Evolutionary conservation across 2,329 filamentous ascomycete genomes (phyloP).

Genomic region (Fusarium mangiferae): DNA sequence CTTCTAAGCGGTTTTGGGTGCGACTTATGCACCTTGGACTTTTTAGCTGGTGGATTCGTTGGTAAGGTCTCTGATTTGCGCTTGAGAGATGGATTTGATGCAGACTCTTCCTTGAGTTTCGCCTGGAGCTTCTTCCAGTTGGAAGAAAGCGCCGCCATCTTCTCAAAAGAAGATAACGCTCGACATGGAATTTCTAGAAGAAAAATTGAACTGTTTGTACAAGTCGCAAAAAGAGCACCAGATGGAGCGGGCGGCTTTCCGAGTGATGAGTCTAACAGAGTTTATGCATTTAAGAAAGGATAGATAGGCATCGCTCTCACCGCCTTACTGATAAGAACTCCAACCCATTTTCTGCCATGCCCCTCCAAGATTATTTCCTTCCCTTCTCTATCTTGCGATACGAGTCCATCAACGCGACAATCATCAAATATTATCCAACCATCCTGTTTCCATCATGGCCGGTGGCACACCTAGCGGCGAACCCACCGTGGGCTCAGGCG

Average conservation of each 20-base stretch:
- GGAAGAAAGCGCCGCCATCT: constrained; percentile 64
- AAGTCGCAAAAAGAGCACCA: constrained; percentile 3
- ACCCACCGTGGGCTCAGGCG: constrained; percentile 65
- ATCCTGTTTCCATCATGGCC: constrained; percentile 60
- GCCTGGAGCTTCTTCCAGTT: constrained; percentile 85
- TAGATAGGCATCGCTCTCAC: constrained; percentile 40
- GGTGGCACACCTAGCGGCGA: constrained; percentile 62
- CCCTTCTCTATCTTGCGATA: constrained; percentile 16
- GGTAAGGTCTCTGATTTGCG: constrained; percentile 53
- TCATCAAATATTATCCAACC: constrained; percentile 40
- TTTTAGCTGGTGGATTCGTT: constrained; percentile 39
- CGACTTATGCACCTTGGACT: constrained; percentile 43
- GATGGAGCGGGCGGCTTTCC: constrained; percentile 9
- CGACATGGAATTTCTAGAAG: not conserved
- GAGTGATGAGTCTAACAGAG: constrained; percentile 23
- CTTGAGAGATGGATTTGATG: constrained; percentile 53
- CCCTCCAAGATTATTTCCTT: constrained; percentile 40
- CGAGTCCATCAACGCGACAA: constrained; percentile 25
- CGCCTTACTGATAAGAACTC: constrained; percentile 42
- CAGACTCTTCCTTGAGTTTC: constrained; percentile 61
- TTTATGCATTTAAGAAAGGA: constrained; percentile 37
- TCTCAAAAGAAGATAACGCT: not conserved
- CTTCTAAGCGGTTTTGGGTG: constrained; percentile 4
- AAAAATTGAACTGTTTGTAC: not conserved
- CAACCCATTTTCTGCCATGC: constrained; percentile 43